Conservation (phyloP, 2,329 filamentous ascomycete genomes). For the Zymoseptoria ardabiliae region DNA sequence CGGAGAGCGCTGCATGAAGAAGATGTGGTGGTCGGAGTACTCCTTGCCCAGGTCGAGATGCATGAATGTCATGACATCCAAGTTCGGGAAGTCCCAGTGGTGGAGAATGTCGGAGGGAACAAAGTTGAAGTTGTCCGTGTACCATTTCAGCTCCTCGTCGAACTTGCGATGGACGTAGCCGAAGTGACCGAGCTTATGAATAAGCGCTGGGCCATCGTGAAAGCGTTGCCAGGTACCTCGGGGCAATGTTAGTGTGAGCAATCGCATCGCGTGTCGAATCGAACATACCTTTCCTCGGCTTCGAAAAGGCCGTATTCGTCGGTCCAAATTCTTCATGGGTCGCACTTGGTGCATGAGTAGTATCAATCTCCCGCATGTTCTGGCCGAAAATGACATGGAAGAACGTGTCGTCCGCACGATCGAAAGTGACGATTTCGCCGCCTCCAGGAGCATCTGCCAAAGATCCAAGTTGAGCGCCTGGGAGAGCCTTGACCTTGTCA, state of each 20-base stretch:
- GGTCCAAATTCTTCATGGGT: slow-evolving; percentile 1
- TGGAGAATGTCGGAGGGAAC: slow-evolving; percentile 31
- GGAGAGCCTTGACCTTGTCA: slow-evolving; percentile 3
- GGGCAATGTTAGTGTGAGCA: background rate
- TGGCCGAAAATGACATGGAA: slow-evolving; percentile 7
- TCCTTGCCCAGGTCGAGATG: slow-evolving; percentile 38
- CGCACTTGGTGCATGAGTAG: background rate
- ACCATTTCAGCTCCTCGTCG: slow-evolving; percentile 31
- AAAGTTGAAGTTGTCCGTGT: slow-evolving; percentile 38
- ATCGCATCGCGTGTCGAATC: background rate
- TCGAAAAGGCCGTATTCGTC: slow-evolving; percentile 5
- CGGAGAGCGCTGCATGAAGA: slow-evolving; percentile 29
- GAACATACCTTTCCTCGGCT: slow-evolving; percentile 7
- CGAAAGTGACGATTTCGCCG: slow-evolving; percentile 5
- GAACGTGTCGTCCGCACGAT: slow-evolving; percentile 3
- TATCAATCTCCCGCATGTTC: background rate
- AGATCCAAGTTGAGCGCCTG: background rate
- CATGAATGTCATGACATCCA: slow-evolving; percentile 35
- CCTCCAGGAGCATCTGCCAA: slow-evolving; percentile 4
- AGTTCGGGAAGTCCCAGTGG: slow-evolving; percentile 14
- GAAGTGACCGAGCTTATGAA: slow-evolving; percentile 33
- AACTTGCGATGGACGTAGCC: slow-evolving; percentile 32
- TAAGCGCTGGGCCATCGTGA: slow-evolving; percentile 8
- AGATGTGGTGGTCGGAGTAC: slow-evolving; percentile 39
- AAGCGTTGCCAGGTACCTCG: slow-evolving; percentile 7